phyloP scores from a whole-genome alignment of 129 eudicot species.

The Oenanthe sinensis region DNA sequence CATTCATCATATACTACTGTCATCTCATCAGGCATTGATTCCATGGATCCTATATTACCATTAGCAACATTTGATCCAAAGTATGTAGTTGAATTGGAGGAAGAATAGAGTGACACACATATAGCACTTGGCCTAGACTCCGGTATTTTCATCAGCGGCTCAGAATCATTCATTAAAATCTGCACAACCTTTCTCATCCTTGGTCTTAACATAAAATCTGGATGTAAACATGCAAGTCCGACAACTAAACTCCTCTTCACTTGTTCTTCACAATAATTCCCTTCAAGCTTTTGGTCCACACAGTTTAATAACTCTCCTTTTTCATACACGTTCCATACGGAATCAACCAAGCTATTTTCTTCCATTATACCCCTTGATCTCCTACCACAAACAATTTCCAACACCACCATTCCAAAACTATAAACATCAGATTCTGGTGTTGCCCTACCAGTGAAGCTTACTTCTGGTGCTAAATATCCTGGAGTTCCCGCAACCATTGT shows the following conservation, averaged over 20 bases:
- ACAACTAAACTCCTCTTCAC: conserved; percentile 36
- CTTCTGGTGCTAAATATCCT: conserved; percentile 68
- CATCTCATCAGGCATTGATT: conserved; percentile 36
- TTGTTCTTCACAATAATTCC: conserved; percentile 32
- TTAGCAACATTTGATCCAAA: conserved; percentile 5
- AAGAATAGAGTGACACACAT: conserved; percentile 33
- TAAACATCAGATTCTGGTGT: conserved; percentile 64
- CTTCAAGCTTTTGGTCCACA: conserved; percentile 37
- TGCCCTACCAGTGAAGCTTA: conserved; percentile 62
- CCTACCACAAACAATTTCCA: conserved; percentile 68
- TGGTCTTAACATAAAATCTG: conserved; percentile 42
- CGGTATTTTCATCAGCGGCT: conserved; percentile 52
- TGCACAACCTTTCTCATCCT: conserved; percentile 56
- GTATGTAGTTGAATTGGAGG: conserved; percentile 21
- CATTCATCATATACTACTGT: conserved; percentile 22
- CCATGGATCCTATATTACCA: conserved; percentile 22
- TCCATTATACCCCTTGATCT: conserved; percentile 58
- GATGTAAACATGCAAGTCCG: conserved; percentile 70
- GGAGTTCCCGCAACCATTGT: conserved; percentile 73
- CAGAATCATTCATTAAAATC: conserved; percentile 44
- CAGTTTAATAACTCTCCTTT: conserved; percentile 31
- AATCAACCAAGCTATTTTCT: conserved; percentile 46
- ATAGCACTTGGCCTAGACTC: conserved; percentile 38
- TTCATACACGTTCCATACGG: conserved; percentile 41
- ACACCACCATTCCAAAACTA: conserved; percentile 65